Percentiles rank a stretch among this genome's conserved stretches.
Evolutionary conservation across 2,329 filamentous ascomycete genomes (phyloP).

Genomic region (Coniochaeta prunicola): DNA sequence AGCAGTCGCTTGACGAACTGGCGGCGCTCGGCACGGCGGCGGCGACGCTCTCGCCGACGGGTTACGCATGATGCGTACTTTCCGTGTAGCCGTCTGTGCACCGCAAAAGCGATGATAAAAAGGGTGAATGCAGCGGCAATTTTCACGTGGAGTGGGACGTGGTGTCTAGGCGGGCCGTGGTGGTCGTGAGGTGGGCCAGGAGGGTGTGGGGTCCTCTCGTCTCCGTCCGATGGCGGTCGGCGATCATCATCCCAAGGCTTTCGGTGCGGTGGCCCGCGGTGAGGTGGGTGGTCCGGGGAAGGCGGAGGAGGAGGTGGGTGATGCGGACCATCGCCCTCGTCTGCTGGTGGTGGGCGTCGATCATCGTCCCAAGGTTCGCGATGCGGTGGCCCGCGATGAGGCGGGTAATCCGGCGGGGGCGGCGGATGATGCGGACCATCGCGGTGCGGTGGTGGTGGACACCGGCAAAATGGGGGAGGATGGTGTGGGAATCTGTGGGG

Average conservation of each 20-base stretch:
- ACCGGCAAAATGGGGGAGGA: constrained; percentile 20
- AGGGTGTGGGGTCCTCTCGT: not conserved
- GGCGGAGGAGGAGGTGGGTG: not conserved
- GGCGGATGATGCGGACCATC: constrained; percentile 15
- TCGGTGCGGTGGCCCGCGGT: not conserved
- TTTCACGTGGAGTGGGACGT: not conserved
- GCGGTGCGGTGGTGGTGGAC: constrained; percentile 16
- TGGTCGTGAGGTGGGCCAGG: constrained; percentile 1
- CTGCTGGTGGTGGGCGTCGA: not conserved
- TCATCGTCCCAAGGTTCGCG: not conserved
- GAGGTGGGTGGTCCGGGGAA: not conserved
- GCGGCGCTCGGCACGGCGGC: constrained; percentile 9
- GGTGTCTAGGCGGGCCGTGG: constrained; percentile 1
- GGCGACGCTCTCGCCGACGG: constrained; percentile 15
- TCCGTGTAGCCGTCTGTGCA: constrained; percentile 18
- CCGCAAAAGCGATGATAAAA: constrained; percentile 15
- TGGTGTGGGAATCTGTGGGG: constrained; percentile 14
- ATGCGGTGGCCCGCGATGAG: not conserved
- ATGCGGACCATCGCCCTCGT: not conserved
- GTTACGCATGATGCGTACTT: constrained; percentile 16
- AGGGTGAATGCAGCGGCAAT: constrained; percentile 9
- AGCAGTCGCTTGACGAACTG: constrained; percentile 23
- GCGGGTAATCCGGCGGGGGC: constrained; percentile 13
- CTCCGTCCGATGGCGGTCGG: not conserved
- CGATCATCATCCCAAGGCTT: constrained; percentile 1